phyloP scores from a whole-genome alignment of 1,139 yeast genomes.

The Nakaseomyces nivariensis region DNA sequence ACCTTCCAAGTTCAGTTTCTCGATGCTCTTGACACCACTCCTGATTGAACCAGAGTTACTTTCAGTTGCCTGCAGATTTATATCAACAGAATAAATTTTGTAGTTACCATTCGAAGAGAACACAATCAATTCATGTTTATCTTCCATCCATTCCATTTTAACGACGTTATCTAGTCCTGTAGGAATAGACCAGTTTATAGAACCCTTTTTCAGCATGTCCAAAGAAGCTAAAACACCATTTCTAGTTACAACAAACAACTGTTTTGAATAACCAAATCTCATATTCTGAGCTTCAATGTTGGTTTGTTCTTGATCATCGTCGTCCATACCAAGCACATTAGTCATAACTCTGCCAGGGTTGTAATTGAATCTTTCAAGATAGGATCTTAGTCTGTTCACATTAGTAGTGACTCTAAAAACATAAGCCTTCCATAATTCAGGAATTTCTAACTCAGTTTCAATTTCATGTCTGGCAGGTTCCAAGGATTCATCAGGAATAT shows the following conservation, averaged over 20 bases:
- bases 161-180: constrained; percentile 19
- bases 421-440: constrained; percentile 34
- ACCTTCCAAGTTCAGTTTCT: not conserved
- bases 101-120: constrained; percentile 25
- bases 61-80: not conserved
- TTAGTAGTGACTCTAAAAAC: constrained; percentile 36
- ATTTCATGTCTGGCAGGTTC: constrained; percentile 33
- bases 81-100: constrained; percentile 6
- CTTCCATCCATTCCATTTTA: constrained; percentile 13
- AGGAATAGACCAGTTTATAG: constrained; percentile 35
- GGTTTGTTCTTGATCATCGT: constrained; percentile 14
- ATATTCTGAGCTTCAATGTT: constrained; percentile 12
- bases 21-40: constrained; percentile 4
- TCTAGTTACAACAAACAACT: constrained; percentile 36
- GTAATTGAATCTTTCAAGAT: constrained; percentile 12
- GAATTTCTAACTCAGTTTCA: constrained; percentile 32
- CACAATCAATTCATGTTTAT: constrained; percentile 16
- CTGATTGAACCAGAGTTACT: not conserved
- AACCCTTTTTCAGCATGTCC: constrained; percentile 34
- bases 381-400: constrained; percentile 16
- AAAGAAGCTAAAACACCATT: constrained; percentile 38
- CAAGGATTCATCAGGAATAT: constrained; percentile 30
- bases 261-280: constrained; percentile 43
- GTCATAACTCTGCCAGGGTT: constrained; percentile 23
- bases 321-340: constrained; percentile 13